These are phyloP conservation scores for Cenococcum geophilum DNA, from an alignment of 495 filamentous ascomycete genomes.

Conservation along the genomic window DNA sequence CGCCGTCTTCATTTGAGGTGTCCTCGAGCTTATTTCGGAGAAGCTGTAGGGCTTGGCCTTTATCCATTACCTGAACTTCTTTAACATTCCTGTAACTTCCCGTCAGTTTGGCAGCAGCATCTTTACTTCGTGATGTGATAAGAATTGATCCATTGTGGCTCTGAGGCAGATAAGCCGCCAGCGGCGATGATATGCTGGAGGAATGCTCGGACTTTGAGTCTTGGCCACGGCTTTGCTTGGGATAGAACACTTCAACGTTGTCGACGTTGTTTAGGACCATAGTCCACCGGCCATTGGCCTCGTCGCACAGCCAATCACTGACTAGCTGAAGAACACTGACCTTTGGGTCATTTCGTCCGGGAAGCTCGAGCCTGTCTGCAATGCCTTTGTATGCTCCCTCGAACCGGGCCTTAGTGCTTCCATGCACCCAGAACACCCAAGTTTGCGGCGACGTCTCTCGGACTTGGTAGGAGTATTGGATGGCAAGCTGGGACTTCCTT, in stretches of 20 bases:
- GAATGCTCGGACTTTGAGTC: too few relatives aligned
- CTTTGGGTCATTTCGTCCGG: neutral
- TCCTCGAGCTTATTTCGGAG: slow-evolving; percentile 12
- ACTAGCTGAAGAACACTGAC: neutral
- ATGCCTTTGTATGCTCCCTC: slow-evolving; percentile 21
- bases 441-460: slow-evolving; percentile 22
- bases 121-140: neutral
- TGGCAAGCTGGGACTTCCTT: slow-evolving; percentile 51
- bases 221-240: neutral
- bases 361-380: slow-evolving; percentile 18
- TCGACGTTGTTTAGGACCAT: neutral
- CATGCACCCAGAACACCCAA: slow-evolving; percentile 31
- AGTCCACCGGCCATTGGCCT: neutral
- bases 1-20: neutral
- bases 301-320: slow-evolving; percentile 4
- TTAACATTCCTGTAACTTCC: neutral
- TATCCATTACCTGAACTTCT: slow-evolving; percentile 16
- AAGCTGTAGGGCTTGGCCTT: slow-evolving; percentile 16
- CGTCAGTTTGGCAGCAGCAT: neutral
- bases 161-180: neutral
- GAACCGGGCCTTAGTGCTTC: slow-evolving; percentile 25
- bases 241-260: neutral
- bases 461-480: slow-evolving; percentile 44
- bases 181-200: neutral
- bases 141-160: neutral